Evolutionary conservation across 176 grass and related monocot species (phyloP), one percentile per base, ranked within the genome.

Genomic region (Phoenix roebelenii): DNA sequence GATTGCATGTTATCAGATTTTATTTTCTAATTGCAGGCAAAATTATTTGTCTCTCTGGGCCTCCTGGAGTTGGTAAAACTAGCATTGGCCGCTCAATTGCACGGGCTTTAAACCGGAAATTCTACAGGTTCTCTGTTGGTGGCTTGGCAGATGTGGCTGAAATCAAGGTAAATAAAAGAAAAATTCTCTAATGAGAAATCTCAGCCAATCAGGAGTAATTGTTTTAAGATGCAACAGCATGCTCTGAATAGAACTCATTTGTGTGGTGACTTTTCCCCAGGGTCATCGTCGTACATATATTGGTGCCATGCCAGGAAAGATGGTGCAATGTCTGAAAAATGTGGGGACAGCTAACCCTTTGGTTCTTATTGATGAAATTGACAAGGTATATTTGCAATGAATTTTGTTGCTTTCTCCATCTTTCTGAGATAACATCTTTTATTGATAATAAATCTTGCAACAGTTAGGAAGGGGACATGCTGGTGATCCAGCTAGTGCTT

Each of bases 11-110:
- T 12, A 44, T 44, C 10, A 44, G 35, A 44, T 44, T 44, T 44
- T 14, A 3, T 62, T 59, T 7, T 67, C 81, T 55, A 72, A 50
- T 14, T 44, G 35, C 82, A 98, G 93, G 93, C 29, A 98, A 98
- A 74, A 98, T 98, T 64, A 85, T 98, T 76, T 98, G 93, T 74
- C 85, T 98, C 61, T 98, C 93, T 62, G 93, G 93, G 16, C 93
- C 93, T 7, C 93, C 93, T 76, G 93, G 93, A 74, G 93, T 98
- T 58, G 93, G 93, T 75, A 98, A 98, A 82, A 98, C 93, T 29
- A 98, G 93, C 76, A 98, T 98, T 65, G 93, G 93, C 10, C 93
- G 87, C 60, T 98, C 93, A 71, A 98, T 98, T 88, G 93, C 93
- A 62, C 93, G 79, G 60, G 93, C 93, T 67, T 72, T 98, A 50